Evolutionary conservation across 306 rosid genomes (phyloP), one percentile per base, ranked within the genome.

Genomic region (Fagus crenata): DNA sequence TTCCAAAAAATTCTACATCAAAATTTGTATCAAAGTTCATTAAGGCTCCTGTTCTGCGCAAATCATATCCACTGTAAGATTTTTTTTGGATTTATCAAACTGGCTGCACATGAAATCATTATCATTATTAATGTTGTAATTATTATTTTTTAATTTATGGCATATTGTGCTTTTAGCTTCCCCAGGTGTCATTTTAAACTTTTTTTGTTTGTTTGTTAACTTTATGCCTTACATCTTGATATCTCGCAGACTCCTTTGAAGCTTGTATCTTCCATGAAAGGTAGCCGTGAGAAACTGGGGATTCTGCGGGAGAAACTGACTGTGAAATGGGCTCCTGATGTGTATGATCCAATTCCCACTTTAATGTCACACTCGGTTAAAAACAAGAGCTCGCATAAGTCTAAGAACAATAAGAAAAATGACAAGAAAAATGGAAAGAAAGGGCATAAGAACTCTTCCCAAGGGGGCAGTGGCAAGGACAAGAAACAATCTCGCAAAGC

Each of bases 291-390:
- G 81, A 88, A 84, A 77, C 80, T 69, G 9, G 85, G 84, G 13
- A 82, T 31, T 55, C 7, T 70, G n/a, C 83, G 31, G 0, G 51
- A 41, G 76, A 96, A 88, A 75, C 74, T 87, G 61, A 81, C 85
- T 1, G 98, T 93, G 72, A 86, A 84, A 67, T 93, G 98, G 97
- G 94, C 97, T 37, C 85, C 97, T 7, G 96, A 92, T 53, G 98
- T 93, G 49, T 93, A 93, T 75, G 98, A 93, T 82, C 98, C 97
- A 4, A 81, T 68, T 3, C 88, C 88, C 40, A 90, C 93, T 5
- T 86, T 82, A 4, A 40, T 81, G 70, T 92, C 86, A 0, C 94
- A 89, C 39, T 74, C 93, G 0, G 90, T 86, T 12, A 83, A 86
- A 75, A 71, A 60, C 87, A 93, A 87, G 89, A 93, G 88, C 72